These are phyloP conservation scores for Malania oleifera DNA, from an alignment of 164 flowering plant genomes.

Conservation along the genomic window DNA sequence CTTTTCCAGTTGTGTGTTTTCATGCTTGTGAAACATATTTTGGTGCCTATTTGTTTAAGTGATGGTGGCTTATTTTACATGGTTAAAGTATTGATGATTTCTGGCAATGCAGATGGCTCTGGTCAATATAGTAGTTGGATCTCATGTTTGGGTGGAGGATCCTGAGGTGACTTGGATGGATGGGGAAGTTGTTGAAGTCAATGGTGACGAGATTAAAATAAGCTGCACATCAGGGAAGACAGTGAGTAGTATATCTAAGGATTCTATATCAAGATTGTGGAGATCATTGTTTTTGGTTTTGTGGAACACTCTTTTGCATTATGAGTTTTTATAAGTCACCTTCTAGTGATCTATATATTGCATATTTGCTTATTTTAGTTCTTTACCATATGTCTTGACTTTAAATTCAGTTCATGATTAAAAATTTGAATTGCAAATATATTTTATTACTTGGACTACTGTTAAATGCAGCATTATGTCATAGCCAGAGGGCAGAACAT, in stretches of 20 bases:
- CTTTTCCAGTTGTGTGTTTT: neutral
- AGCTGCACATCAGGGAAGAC: constrained; percentile 56
- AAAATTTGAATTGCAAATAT: neutral
- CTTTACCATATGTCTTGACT: too few species aligned
- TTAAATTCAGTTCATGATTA: neutral
- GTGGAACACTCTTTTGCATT: too few species aligned
- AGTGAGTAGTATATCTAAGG: constrained; percentile 32
- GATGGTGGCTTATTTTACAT: neutral
- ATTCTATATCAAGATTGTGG: neutral
- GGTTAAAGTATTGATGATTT: neutral
- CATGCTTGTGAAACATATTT: constrained; percentile 1
- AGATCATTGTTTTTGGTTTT: neutral
- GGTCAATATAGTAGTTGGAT: constrained; percentile 45
- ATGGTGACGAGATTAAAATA: constrained; percentile 48
- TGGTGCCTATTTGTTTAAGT: constrained; percentile 12
- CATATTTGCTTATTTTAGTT: too few species aligned
- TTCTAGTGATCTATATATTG: too few species aligned
- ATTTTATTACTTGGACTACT: neutral
- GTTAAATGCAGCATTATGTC: neutral
- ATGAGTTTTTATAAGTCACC: too few species aligned
- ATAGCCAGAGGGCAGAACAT: neutral
- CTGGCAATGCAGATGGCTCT: constrained; percentile 41
- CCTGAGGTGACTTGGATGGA: constrained; percentile 77
- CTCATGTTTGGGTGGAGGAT: constrained; percentile 87
- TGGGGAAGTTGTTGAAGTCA: constrained; percentile 69